Evolutionary conservation across 495 filamentous ascomycete species (phyloP).

Genomic region (Penicillium alfredii): DNA sequence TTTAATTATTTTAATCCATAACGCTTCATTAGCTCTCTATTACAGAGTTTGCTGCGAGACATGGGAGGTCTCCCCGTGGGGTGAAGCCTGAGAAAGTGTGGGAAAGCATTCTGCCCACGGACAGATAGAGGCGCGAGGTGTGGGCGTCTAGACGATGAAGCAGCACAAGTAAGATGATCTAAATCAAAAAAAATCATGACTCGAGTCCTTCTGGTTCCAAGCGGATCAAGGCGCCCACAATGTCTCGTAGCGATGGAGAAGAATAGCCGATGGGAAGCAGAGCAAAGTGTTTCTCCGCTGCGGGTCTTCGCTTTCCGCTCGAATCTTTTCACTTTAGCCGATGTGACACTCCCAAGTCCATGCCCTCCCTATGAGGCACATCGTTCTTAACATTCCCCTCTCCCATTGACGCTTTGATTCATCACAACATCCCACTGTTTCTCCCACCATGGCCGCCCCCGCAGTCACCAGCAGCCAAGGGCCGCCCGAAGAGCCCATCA

Average conservation of each 20-base stretch:
- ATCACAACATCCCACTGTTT: constrained; percentile 1
- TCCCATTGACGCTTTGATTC: too few species aligned
- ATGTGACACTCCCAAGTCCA: too few species aligned
- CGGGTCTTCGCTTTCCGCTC: constrained; percentile 15
- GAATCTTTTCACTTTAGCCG: too few species aligned
- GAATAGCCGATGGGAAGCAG: constrained; percentile 2
- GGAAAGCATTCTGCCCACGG: constrained; percentile 28
- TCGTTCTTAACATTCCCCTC: too few species aligned
- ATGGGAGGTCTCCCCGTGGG: constrained; percentile 16
- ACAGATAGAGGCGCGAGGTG: constrained; percentile 2
- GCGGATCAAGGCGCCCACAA: too few species aligned
- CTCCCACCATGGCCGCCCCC: constrained; percentile 18
- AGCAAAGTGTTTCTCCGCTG: constrained; percentile 28
- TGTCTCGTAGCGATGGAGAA: background rate
- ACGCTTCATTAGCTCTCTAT: too few species aligned
- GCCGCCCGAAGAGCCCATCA: constrained; percentile 34
- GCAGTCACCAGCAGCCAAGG: constrained; percentile 10
- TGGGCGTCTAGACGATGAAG: too few species aligned
- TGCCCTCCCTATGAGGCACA: too few species aligned
- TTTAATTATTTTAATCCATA: constrained; percentile 1
- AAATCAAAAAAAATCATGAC: background rate
- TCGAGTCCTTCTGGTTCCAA: too few species aligned
- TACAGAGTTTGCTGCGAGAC: background rate
- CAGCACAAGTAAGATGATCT: background rate
- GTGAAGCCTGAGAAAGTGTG: constrained; percentile 6